phyloP scores from a whole-genome alignment of 768 basidiomycete species.

The Pleurotus citrinopileatus region DNA sequence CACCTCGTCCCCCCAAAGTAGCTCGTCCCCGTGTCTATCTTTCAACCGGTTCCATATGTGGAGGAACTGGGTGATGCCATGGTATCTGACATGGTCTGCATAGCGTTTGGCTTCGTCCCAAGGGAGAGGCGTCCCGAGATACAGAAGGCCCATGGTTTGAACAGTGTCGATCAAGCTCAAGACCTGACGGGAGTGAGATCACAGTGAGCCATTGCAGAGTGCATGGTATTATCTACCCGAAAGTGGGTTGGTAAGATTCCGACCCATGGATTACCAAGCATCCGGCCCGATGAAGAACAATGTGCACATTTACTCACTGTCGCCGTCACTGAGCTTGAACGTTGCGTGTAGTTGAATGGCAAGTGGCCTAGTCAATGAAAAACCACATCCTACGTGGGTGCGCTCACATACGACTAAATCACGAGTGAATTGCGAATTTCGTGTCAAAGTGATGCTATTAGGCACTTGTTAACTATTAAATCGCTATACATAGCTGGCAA shows the following conservation, averaged over 20 bases:
- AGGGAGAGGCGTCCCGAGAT: constrained; percentile 86
- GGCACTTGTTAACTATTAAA: not conserved
- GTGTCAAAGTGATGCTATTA: not conserved
- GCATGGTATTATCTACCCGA: not conserved
- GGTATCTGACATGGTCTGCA: constrained; percentile 84
- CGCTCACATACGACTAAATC: constrained; percentile 7
- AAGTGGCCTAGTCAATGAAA: too few relatives aligned
- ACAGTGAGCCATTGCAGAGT: constrained; percentile 3
- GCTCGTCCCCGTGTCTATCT: constrained; percentile 84
- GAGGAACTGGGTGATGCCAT: constrained; percentile 95
- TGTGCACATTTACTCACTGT: too few relatives aligned
- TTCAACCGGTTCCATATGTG: constrained; percentile 92
- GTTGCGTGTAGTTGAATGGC: not conserved
- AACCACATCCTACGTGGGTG: too few relatives aligned
- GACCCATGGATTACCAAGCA: constrained; percentile 5
- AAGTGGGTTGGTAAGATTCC: constrained; percentile 9
- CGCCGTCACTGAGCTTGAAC: not conserved
- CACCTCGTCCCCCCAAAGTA: constrained; percentile 99
- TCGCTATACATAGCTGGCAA: too few relatives aligned
- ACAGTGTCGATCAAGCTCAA: not conserved
- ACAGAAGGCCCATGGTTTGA: constrained; percentile 83
- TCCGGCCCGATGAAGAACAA: not conserved
- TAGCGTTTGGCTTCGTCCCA: constrained; percentile 90
- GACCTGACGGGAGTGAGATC: not conserved
- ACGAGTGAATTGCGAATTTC: constrained; percentile 6